These are phyloP conservation scores for Ceratocystis destructans DNA, from an alignment of 2,329 filamentous ascomycete species.

Conservation along the genomic window DNA sequence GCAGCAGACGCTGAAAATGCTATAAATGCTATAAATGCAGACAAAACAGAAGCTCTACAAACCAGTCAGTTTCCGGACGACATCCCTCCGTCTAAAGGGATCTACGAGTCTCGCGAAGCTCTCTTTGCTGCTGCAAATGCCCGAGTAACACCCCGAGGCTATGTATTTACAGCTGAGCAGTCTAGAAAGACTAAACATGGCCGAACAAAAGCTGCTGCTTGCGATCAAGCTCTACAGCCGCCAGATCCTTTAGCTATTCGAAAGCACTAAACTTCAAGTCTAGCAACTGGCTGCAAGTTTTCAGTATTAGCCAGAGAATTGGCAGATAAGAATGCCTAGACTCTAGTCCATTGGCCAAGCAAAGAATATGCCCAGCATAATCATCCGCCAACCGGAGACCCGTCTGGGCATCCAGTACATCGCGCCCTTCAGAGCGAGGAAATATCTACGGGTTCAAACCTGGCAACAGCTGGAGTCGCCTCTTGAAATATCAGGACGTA, in stretches of 20 bases:
- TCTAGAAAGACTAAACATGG: neutral
- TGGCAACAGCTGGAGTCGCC: too few relatives aligned
- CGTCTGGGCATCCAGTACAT: neutral
- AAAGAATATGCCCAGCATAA: neutral
- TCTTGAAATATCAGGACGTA: too few relatives aligned
- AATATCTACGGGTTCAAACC: fast-evolving
- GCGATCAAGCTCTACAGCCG: neutral
- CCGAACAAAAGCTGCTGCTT: neutral
- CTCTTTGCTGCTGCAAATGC: neutral
- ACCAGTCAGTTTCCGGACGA: neutral
- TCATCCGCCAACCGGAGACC: neutral
- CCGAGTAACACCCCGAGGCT: neutral
- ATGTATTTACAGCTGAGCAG: neutral
- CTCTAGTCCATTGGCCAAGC: neutral
- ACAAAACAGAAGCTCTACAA: too few relatives aligned
- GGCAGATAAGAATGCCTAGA: neutral
- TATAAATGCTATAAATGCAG: too few relatives aligned
- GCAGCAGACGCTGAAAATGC: too few relatives aligned
- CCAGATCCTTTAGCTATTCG: neutral
- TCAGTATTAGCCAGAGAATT: neutral
- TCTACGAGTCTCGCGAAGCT: neutral
- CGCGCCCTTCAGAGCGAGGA: too few relatives aligned
- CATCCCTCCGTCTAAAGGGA: neutral
- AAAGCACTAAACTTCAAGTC: neutral
- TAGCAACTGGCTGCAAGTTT: neutral